Conservation (phyloP, 768 basidiomycete species). For the Hebeloma cylindrosporum region DNA sequence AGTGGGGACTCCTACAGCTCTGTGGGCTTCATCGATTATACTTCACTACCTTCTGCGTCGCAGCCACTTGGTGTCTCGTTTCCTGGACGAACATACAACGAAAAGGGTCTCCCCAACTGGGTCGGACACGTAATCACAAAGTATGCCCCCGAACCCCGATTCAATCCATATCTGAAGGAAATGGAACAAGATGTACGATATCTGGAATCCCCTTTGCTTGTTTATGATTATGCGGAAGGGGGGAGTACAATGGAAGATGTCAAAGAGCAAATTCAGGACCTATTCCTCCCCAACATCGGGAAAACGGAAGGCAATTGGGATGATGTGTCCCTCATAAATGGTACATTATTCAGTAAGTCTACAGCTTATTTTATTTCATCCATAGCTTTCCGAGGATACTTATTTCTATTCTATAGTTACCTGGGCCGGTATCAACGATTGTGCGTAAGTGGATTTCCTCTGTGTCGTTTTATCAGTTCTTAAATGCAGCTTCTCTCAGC, state of each 20-base stretch:
- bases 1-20: constrained; percentile 66
- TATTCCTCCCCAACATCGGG: constrained; percentile 40
- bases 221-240: constrained; percentile 58
- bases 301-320: constrained; percentile 42
- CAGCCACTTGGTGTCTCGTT: constrained; percentile 50
- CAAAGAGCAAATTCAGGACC: constrained; percentile 33
- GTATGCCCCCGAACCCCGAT: constrained; percentile 36
- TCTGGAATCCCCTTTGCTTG: constrained; percentile 39
- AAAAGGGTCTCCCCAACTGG: constrained; percentile 54
- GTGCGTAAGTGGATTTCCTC: constrained; percentile 21
- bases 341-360: constrained; percentile 48
- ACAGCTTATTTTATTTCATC: neutral
- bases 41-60: constrained; percentile 32
- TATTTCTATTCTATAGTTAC: constrained; percentile 38
- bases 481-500: constrained; percentile 6
- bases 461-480: neutral
- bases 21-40: constrained; percentile 22
- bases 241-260: constrained; percentile 48
- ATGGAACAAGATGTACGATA: constrained; percentile 30
- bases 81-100: constrained; percentile 50
- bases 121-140: constrained; percentile 53
- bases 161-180: constrained; percentile 21
- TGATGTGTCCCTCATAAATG: constrained; percentile 18
- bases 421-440: constrained; percentile 70
- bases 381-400: too few relatives aligned